Percentiles rank a stretch among this genome's conserved stretches.
These are phyloP conservation scores for Yamadazyma pseudoaaseri DNA, from an alignment of 1,139 yeast genomes.

Conservation along the genomic window DNA sequence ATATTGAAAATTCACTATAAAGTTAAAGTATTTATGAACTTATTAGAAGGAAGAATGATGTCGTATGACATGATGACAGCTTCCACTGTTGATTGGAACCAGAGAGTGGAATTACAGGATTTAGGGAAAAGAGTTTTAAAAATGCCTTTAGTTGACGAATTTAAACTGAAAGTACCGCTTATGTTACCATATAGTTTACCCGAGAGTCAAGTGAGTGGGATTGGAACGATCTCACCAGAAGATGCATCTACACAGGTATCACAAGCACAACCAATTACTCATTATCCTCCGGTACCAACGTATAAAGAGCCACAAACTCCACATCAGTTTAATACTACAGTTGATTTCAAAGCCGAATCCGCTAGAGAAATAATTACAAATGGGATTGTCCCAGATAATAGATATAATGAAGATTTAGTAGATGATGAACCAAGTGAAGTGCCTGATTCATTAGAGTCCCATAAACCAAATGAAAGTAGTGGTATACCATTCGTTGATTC, in stretches of 20 bases:
- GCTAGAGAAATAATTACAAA: constrained; percentile 3
- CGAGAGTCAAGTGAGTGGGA: not conserved
- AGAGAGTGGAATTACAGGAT: not conserved
- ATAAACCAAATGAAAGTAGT: not conserved
- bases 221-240: not conserved
- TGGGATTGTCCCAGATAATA: constrained; percentile 17
- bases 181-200: not conserved
- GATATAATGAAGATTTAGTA: constrained; percentile 15
- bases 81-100: constrained; percentile 1
- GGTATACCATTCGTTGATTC: constrained; percentile 7
- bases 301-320: not conserved
- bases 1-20: constrained; percentile 5
- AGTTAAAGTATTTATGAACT: constrained; percentile 5
- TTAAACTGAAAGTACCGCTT: not conserved
- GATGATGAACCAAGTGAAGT: constrained; percentile 6
- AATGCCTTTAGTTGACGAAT: not conserved
- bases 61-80: constrained; percentile 5
- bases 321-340: not conserved
- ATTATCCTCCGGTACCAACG: not conserved
- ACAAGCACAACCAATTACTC: not conserved
- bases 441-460: constrained; percentile 1
- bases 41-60: constrained; percentile 10
- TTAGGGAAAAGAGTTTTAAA: constrained; percentile 1
- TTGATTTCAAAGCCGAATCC: not conserved
- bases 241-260: constrained; percentile 2